Evolutionary conservation across 306 rosid species (phyloP).

Genomic region (Begonia masoniana): DNA sequence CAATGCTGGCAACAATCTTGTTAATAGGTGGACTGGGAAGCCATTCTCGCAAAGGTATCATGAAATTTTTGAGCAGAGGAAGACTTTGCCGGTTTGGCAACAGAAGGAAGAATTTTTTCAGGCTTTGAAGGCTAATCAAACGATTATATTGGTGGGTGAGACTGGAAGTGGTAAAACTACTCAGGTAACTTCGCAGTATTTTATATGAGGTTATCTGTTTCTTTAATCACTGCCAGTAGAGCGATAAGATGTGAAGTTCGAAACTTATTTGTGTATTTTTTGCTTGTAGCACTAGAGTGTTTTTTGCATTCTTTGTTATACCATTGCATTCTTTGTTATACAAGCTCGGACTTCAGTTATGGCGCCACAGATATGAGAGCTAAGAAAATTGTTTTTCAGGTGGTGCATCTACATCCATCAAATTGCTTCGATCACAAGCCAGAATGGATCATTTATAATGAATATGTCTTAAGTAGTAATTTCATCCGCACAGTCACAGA

Average conservation of each 20-base stretch:
- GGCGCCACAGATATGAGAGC: too few relatives aligned
- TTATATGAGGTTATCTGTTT: too few relatives aligned
- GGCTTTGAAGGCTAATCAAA: conserved; percentile 50
- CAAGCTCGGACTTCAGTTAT: too few relatives aligned
- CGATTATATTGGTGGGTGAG: conserved; percentile 78
- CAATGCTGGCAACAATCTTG: conserved; percentile 23
- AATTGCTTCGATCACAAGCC: conserved; percentile 97
- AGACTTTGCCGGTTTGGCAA: conserved; percentile 79
- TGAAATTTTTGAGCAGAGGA: conserved; percentile 77
- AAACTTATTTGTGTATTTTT: not conserved
- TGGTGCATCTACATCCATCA: conserved; percentile 93
- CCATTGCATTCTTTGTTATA: too few relatives aligned
- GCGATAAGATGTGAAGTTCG: not conserved
- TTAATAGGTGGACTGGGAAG: conserved; percentile 66
- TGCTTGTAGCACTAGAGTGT: too few relatives aligned
- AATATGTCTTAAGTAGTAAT: too few relatives aligned
- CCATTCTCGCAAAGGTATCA: conserved; percentile 63
- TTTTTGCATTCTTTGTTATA: not conserved
- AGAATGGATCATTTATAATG: conserved; percentile 90
- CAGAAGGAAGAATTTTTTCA: conserved; percentile 78
- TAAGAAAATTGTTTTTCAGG: conserved; percentile 20
- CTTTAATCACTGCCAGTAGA: too few relatives aligned
- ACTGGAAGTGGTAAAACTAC: conserved; percentile 98
- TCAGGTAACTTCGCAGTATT: conserved; percentile 37
- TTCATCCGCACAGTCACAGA: too few relatives aligned